Percentiles rank a stretch among this genome's conserved stretches.
These are phyloP conservation scores for Starmerella apicola DNA, from an alignment of 805 yeast genomes.

Conservation along the genomic window DNA sequence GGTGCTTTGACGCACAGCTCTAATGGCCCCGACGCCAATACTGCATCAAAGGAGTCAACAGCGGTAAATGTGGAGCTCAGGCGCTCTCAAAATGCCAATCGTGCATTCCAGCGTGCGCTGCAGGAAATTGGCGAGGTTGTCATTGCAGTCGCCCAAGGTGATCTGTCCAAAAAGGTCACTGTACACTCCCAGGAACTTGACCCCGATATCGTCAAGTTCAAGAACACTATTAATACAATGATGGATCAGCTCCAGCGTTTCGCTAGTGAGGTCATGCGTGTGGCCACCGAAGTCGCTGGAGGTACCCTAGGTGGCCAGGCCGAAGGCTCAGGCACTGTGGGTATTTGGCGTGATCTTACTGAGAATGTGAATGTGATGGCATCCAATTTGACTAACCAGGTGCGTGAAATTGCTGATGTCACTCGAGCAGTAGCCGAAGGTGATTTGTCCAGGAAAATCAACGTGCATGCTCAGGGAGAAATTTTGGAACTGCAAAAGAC, in stretches of 20 bases:
- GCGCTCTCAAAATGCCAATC: slow-evolving; percentile 42
- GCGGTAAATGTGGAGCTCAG: slow-evolving; percentile 29
- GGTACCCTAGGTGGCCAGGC: slow-evolving; percentile 88
- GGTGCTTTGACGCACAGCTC: slow-evolving; percentile 8
- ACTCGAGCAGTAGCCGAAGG: slow-evolving; percentile 83
- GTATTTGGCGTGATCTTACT: slow-evolving; percentile 77
- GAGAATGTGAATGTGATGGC: slow-evolving; percentile 89
- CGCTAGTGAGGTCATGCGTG: slow-evolving; percentile 69
- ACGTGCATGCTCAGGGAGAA: slow-evolving; percentile 87
- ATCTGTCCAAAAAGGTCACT: slow-evolving; percentile 65
- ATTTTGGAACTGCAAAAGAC: slow-evolving; percentile 75
- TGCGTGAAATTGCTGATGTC: slow-evolving; percentile 80
- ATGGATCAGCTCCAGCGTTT: slow-evolving; percentile 76
- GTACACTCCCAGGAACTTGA: slow-evolving; percentile 60
- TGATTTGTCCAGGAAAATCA: slow-evolving; percentile 68
- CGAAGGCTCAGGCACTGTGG: slow-evolving; percentile 70
- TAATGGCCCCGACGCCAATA: background rate
- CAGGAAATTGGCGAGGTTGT: slow-evolving; percentile 78
- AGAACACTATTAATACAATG: slow-evolving; percentile 74
- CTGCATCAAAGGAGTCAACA: slow-evolving; percentile 21
- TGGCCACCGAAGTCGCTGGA: slow-evolving; percentile 81
- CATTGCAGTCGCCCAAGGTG: slow-evolving; percentile 82
- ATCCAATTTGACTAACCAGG: slow-evolving; percentile 72
- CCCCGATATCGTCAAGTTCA: slow-evolving; percentile 69
- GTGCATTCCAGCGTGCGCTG: slow-evolving; percentile 54